Evolutionary conservation across 1,284 basidiomycete species (phyloP).

Genomic region (Sanghuangporus sanghuang): DNA sequence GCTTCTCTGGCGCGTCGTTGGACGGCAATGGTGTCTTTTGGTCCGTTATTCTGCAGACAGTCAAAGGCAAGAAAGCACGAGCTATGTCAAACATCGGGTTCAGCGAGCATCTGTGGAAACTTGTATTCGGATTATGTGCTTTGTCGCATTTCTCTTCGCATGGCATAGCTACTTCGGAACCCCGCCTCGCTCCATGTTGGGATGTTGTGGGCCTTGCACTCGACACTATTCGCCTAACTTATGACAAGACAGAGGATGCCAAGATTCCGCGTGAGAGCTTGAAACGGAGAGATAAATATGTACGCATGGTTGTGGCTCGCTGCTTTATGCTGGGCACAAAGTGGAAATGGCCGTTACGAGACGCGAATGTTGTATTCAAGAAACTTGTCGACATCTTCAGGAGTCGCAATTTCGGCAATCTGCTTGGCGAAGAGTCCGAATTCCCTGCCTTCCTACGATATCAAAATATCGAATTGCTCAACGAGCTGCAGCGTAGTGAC

Average conservation of each 20-base stretch:
- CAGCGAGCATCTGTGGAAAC: slow-evolving; percentile 72
- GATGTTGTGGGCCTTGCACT: slow-evolving; percentile 54
- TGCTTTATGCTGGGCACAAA: slow-evolving; percentile 65
- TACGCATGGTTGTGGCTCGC: slow-evolving; percentile 67
- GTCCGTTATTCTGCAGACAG: slow-evolving; percentile 35
- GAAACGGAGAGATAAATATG: slow-evolving; percentile 68
- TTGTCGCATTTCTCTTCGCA: slow-evolving; percentile 75
- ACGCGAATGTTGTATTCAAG: slow-evolving; percentile 56
- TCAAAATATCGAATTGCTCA: slow-evolving; percentile 52
- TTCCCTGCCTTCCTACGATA: slow-evolving; percentile 76
- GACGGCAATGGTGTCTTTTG: slow-evolving; percentile 37
- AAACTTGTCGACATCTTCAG: slow-evolving; percentile 76
- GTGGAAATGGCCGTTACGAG: slow-evolving; percentile 74
- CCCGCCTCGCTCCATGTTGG: slow-evolving; percentile 65
- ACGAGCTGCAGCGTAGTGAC: slow-evolving; percentile 50
- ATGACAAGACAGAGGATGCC: slow-evolving; percentile 46
- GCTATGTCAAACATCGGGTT: slow-evolving; percentile 38
- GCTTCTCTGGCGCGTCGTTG: slow-evolving; percentile 19
- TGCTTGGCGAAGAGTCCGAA: slow-evolving; percentile 69
- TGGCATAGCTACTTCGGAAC: slow-evolving; percentile 49
- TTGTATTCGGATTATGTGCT: slow-evolving; percentile 65
- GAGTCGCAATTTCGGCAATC: slow-evolving; percentile 73
- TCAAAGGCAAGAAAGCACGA: slow-evolving; percentile 29
- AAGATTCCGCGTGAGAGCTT: slow-evolving; percentile 36
- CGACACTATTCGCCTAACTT: slow-evolving; percentile 51